Evolutionary conservation across 345 rosid genomes (phyloP), one percentile per base, ranked within the genome.

Genomic region (Pseudoturritis turrita): DNA sequence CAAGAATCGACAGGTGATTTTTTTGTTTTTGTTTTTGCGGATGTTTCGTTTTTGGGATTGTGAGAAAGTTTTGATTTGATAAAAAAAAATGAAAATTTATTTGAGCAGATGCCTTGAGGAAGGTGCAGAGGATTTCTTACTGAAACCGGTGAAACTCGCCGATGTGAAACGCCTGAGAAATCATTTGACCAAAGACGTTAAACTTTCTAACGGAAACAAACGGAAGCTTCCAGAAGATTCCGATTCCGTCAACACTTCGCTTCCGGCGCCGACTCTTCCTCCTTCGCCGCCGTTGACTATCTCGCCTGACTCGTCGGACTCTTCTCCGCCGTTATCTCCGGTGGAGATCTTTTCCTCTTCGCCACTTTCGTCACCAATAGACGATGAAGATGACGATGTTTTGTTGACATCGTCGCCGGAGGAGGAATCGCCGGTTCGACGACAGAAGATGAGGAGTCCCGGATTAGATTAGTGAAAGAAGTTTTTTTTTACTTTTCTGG

Each of bases 71-170:
- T 37, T 28, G 40, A 18, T 28, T 33, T 6, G 29, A 33, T 54
- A 3, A 29, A 62, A 11, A 8, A 50, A 47, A 23, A 2, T 64
- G 63, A 9, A 23, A 7, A 7, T 2, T 17, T 2, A 7, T 4
- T 7, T 1, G 3, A 49, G 64, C 80, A 90, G 98, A 37, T 95
- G 99, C 63, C 81, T 95, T 33, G 97, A 91, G 82, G 96, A 91
- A 86, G 99, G 99, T 6, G 99, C 99, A 2, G 86, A 91, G 79
- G 96, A 89, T 18, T 95, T 91, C 46, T 80, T 95, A 68, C 78
- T 91, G 63, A 95, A 95, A 77, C 99, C 99, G 31, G 96, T 95
- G 84, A 95, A 95, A 73, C 77, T 86, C 52, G 79, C 97, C 9
- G 99, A 95, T 58, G 96, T 95, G 28, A 79, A 87, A 72, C 89